These are phyloP conservation scores for Populus hybrid DNA, from an alignment of 441 rosid genomes.

Conservation along the genomic window DNA sequence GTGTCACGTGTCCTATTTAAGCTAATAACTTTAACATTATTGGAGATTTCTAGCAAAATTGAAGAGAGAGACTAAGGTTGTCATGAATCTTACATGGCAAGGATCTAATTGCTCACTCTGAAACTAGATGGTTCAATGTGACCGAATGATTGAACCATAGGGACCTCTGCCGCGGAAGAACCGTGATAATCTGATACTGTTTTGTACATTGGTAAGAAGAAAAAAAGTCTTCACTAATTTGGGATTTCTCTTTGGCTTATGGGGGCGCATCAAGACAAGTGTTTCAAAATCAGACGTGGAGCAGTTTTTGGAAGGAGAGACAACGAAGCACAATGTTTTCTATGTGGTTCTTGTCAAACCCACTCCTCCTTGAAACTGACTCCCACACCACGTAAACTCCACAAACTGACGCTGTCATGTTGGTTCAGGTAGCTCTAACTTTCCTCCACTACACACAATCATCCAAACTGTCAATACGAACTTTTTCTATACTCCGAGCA, in stretches of 20 bases:
- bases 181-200: neutral
- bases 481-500: neutral
- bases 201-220: neutral
- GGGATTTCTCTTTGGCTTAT: neutral
- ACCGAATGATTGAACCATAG: neutral
- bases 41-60: neutral
- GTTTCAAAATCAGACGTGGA: neutral
- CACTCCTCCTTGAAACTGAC: conserved; percentile 41
- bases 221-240: neutral
- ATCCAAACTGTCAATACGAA: neutral
- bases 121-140: neutral
- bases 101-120: neutral
- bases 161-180: neutral
- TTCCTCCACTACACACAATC: neutral
- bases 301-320: neutral
- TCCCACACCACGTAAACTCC: neutral
- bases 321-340: conserved; percentile 10
- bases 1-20: neutral
- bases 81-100: neutral
- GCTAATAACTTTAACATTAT: neutral
- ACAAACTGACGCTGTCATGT: neutral
- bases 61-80: neutral
- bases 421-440: conserved; percentile 15
- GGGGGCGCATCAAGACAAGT: neutral
- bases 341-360: conserved; percentile 36